phyloP scores from a whole-genome alignment of 2,329 filamentous ascomycete genomes.

The Ophiostoma sp. region DNA sequence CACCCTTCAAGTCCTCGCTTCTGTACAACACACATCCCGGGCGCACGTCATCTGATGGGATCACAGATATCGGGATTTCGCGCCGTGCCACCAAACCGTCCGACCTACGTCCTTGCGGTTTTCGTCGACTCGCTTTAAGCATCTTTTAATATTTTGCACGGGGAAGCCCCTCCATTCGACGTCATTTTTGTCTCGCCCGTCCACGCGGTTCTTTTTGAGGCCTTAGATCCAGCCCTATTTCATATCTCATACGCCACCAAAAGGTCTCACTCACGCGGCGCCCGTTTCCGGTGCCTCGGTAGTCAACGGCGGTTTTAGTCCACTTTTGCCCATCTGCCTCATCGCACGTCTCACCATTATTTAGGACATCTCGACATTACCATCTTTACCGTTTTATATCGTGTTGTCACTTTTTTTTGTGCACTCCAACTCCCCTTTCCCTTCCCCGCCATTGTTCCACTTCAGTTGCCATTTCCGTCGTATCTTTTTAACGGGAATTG shows the following conservation, averaged over 20 bases:
- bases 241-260: neutral
- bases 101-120: neutral
- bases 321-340: neutral
- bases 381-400: neutral
- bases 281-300: neutral
- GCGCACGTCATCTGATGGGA: neutral
- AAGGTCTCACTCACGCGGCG: neutral
- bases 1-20: neutral
- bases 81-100: neutral
- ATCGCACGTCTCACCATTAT: neutral
- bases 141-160: neutral
- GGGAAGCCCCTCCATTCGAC: neutral
- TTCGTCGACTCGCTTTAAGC: neutral
- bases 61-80: neutral
- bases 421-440: neutral
- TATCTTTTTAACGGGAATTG: conserved; percentile 17
- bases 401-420: neutral
- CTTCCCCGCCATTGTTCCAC: conserved; percentile 12
- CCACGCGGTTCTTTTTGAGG: neutral
- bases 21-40: neutral
- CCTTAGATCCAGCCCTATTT: neutral
- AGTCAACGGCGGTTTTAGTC: neutral
- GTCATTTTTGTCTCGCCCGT: neutral
- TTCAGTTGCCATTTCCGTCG: neutral
- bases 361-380: neutral